phyloP scores from a whole-genome alignment of 306 rosid genomes.

The Neltuma alba region DNA sequence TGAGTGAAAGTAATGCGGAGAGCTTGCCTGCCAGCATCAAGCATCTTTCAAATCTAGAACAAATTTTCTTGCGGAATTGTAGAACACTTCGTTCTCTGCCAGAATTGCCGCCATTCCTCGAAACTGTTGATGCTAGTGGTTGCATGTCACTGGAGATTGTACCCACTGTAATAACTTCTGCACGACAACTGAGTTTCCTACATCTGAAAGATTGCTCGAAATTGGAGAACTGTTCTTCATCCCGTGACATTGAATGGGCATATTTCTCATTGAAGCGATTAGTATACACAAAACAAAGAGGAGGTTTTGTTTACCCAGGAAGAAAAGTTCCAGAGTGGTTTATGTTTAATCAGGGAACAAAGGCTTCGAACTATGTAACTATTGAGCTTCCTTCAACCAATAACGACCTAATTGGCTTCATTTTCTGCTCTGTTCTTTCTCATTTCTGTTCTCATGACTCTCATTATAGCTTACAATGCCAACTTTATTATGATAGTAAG shows the following conservation, averaged over 20 bases:
- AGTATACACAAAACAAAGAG: background rate
- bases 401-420: background rate
- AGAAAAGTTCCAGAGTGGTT: background rate
- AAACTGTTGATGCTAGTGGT: background rate
- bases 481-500: background rate
- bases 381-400: background rate
- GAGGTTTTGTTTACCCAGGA: background rate
- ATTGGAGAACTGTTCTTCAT: background rate
- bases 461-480: background rate
- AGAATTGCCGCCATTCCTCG: background rate
- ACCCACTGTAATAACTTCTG: no score
- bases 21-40: background rate
- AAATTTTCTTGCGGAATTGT: no score
- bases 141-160: background rate
- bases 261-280: background rate
- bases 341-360: background rate
- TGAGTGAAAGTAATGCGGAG: constrained; percentile 17
- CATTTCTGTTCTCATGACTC: background rate
- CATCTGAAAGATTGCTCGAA: background rate
- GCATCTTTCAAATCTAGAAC: background rate
- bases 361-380: no score
- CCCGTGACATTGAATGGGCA: background rate
- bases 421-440: background rate
- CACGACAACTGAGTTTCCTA: background rate
- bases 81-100: background rate